Evolutionary conservation across 371 early-diverging fungal species (phyloP), one percentile per base, ranked within the genome.

Genomic region (Lichtheimia ornata): DNA sequence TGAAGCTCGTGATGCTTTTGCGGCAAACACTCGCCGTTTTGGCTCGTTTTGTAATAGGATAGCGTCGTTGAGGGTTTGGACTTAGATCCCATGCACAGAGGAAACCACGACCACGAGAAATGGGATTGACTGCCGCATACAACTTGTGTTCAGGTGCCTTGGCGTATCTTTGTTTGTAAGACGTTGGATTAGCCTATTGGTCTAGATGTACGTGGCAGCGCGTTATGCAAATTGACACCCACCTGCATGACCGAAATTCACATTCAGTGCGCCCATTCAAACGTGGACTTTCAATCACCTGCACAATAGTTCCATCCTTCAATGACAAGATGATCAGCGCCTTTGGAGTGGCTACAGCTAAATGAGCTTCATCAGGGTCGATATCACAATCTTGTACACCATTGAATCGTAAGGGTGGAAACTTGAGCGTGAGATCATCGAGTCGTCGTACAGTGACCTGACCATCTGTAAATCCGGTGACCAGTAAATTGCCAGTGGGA

Each of bases 391-490:
- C 90, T 59, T 87, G 78, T 5, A 88, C 69, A 53, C 79, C 77
- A 50, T 75, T 77, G 61, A 83, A 75, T 12, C 81, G 79, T n/a
- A 86, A 53, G 5, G 78, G 76, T 3, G 86, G 79, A 30, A 83
- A 80, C 5, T 58, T 73, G 4, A 77, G 71, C 1, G 58, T 65
- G 63, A 88, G 63, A 17, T 82, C 70, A 6, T 84, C 82, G 43
- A 83, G 82, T 27, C 71, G 76, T 18, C 84, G 44, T 15, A 88
- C 70, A 0, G 87, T 76, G n/a, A 89, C 69, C 27, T 71, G 82
- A 49, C 87, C 87, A 55, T 89, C 87, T 1, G 84, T 83, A 45
- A 81, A 79, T 22, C 83, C 88, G 22, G 85, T 80, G 6, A 80
- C 84, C 28, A 89, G 65, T 49, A 80, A 71, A 24, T 67, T 68